Percentiles rank a stretch among this genome's conserved stretches.
These are phyloP conservation scores for Claviceps purpurea DNA, from an alignment of 2,329 filamentous ascomycete genomes.

Conservation along the genomic window DNA sequence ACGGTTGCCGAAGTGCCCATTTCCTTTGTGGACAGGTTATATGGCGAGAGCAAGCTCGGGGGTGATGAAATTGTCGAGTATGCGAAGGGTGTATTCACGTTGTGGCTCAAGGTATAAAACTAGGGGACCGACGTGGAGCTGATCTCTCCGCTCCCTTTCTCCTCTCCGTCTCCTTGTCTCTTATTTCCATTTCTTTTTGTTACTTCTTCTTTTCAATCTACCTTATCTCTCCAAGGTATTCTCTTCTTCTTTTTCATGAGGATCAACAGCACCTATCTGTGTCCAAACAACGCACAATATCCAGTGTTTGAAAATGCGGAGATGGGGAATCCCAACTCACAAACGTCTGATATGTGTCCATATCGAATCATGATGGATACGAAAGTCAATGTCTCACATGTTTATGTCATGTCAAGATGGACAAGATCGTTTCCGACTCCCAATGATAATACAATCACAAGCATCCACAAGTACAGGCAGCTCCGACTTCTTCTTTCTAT, in stretches of 20 bases:
- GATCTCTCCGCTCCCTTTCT: not conserved
- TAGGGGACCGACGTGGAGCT: not conserved
- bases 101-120: conserved; percentile 63
- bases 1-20: conserved; percentile 93
- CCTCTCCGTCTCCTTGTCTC: not conserved
- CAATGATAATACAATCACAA: no score
- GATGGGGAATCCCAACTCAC: not conserved
- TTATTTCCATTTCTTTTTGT: not conserved
- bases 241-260: not conserved
- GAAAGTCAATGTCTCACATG: no score
- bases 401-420: no score
- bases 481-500: no score
- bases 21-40: conserved; percentile 86
- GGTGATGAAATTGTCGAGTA: conserved; percentile 96
- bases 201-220: not conserved
- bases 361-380: not conserved
- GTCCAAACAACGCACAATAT: not conserved
- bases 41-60: conserved; percentile 89
- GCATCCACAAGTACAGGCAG: no score
- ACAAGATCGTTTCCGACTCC: no score
- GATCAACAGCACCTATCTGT: not conserved
- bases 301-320: not conserved
- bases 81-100: conserved; percentile 65
- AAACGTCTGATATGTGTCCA: not conserved
- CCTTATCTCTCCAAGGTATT: not conserved